Conservation (phyloP, 2,329 filamentous ascomycete species). For the Botrytis pseudocinerea region DNA sequence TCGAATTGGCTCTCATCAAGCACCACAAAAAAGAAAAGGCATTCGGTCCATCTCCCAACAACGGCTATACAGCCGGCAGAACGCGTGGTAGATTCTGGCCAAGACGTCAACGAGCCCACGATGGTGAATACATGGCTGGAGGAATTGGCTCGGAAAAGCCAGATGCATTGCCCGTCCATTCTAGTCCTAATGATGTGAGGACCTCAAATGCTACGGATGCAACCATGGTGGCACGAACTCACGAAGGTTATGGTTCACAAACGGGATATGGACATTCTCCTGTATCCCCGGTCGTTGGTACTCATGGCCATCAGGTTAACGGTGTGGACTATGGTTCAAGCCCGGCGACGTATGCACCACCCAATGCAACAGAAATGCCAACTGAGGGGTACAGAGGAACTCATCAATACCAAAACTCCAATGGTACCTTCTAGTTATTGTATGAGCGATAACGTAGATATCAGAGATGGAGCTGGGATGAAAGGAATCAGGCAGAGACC, state of each 20-base stretch:
- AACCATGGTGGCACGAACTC: slow-evolving; percentile 31
- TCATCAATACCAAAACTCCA: not conserved
- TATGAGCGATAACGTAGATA: not conserved
- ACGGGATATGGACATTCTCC: not conserved
- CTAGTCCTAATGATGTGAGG: slow-evolving; percentile 43
- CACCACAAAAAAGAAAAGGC: slow-evolving; percentile 74
- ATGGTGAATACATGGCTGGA: slow-evolving; percentile 33
- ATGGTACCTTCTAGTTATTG: not conserved
- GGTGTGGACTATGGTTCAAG: not conserved
- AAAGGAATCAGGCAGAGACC: not conserved
- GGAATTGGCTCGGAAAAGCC: slow-evolving; percentile 28
- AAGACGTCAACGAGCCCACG: slow-evolving; percentile 32
- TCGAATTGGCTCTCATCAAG: slow-evolving; percentile 67
- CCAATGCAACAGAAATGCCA: not conserved
- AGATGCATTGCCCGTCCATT: slow-evolving; percentile 44
- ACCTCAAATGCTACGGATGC: slow-evolving; percentile 35
- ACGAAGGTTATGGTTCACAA: slow-evolving; percentile 7
- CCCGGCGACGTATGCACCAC: not conserved
- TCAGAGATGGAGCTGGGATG: not conserved
- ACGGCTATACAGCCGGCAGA: slow-evolving; percentile 67
- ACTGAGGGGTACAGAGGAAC: not conserved
- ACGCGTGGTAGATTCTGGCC: slow-evolving; percentile 43
- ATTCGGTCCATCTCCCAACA: slow-evolving; percentile 64
- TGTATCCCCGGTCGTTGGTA: slow-evolving; percentile 4
- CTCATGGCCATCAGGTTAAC: slow-evolving; percentile 5